Percentiles rank a stretch among this genome's conserved stretches.
Evolutionary conservation across 1,284 basidiomycete genomes (phyloP).

Genomic region (Trametes polyzona): DNA sequence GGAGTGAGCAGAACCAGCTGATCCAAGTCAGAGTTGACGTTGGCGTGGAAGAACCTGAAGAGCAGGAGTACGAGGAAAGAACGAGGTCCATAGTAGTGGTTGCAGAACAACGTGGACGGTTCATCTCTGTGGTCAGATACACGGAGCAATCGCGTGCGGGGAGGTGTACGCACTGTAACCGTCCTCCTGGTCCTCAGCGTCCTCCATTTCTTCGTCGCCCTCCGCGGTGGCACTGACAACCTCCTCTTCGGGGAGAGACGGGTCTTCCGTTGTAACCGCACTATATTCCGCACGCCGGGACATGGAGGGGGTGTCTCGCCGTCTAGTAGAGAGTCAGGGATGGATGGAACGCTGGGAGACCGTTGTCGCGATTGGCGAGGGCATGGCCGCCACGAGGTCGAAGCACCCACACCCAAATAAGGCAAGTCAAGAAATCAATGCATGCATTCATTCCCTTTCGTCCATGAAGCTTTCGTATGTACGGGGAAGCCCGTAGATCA

Average conservation of each 20-base stretch:
- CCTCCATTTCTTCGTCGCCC: slow-evolving; percentile 41
- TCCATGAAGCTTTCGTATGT: neutral
- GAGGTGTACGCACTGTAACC: slow-evolving; percentile 37
- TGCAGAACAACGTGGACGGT: neutral
- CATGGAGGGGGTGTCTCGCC: slow-evolving; percentile 23
- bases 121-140: neutral
- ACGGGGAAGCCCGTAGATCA: neutral
- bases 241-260: slow-evolving; percentile 34
- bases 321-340: slow-evolving; percentile 5
- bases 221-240: slow-evolving; percentile 35
- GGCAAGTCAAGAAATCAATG: slow-evolving; percentile 19
- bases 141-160: neutral
- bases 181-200: slow-evolving; percentile 37
- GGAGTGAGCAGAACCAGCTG: slow-evolving; percentile 97
- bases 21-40: slow-evolving; percentile 94
- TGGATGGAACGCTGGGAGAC: slow-evolving; percentile 13
- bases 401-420: slow-evolving; percentile 18
- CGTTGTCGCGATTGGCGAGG: slow-evolving; percentile 24
- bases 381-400: slow-evolving; percentile 38
- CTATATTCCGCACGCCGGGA: slow-evolving; percentile 31
- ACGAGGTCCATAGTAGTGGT: neutral
- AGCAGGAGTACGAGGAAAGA: neutral
- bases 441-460: too few species aligned
- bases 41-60: slow-evolving; percentile 77
- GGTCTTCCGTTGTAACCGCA: slow-evolving; percentile 16